Evolutionary conservation across 305 asterid genomes (phyloP).

Genomic region (Fraxinus xanthoxyloides): DNA sequence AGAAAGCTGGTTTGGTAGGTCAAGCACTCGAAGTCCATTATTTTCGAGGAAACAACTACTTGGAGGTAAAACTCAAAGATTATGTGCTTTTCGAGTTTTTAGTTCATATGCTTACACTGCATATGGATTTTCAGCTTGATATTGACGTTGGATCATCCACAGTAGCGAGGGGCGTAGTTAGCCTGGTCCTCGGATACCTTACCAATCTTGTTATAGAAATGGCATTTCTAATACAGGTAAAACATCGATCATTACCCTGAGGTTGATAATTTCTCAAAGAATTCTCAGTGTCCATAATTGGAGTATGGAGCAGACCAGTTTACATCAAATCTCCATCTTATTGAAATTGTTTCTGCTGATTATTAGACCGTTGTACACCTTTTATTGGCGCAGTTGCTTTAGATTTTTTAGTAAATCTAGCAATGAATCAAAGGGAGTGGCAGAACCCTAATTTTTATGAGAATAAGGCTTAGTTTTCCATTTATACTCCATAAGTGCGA

Average conservation of each 20-base stretch:
- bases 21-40: conserved; percentile 85
- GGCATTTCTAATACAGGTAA: conserved; percentile 89
- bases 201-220: conserved; percentile 76
- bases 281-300: neutral
- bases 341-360: no score
- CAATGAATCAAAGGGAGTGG: no score
- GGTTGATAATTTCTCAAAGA: neutral
- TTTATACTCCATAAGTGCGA: neutral
- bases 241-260: neutral
- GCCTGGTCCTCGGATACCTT: conserved; percentile 77
- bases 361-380: no score
- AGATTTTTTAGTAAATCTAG: no score
- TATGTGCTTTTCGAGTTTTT: neutral
- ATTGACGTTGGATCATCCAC: conserved; percentile 86
- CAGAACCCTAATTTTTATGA: neutral
- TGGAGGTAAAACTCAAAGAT: conserved; percentile 59
- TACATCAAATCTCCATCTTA: no score
- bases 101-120: neutral
- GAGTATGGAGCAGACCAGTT: no score
- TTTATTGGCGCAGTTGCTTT: no score
- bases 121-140: conserved; percentile 52
- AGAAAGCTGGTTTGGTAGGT: conserved; percentile 85
- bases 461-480: neutral
- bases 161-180: conserved; percentile 84
- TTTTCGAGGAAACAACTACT: conserved; percentile 80